phyloP scores from a whole-genome alignment of 2,329 filamentous ascomycete genomes.

The Setomelanomma holmii region DNA sequence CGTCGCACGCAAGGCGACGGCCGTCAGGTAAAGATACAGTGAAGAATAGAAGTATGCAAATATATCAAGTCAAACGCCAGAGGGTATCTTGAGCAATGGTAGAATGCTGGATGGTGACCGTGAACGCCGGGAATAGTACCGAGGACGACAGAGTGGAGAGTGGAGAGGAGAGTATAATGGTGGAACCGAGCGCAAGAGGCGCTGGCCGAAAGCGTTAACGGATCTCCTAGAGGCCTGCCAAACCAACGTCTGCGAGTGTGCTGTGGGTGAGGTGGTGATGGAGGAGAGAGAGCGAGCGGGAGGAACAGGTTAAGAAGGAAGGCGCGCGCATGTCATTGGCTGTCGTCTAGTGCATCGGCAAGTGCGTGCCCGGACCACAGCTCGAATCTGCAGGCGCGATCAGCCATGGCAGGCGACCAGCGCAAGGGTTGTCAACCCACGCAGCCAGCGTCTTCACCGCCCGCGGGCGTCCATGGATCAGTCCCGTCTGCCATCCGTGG shows the following conservation, averaged over 20 bases:
- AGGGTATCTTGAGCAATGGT: slow-evolving; percentile 46
- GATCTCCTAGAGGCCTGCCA: slow-evolving; percentile 45
- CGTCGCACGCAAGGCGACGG: slow-evolving; percentile 20
- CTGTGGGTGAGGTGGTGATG: slow-evolving; percentile 35
- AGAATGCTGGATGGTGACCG: slow-evolving; percentile 40
- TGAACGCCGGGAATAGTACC: slow-evolving; percentile 48
- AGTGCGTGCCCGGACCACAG: slow-evolving; percentile 18
- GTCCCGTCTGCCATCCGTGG: slow-evolving; percentile 11
- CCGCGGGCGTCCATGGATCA: slow-evolving; percentile 7
- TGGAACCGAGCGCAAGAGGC: slow-evolving; percentile 50
- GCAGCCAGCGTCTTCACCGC: slow-evolving; percentile 22
- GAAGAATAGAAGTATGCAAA: slow-evolving; percentile 21
- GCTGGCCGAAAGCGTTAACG: slow-evolving; percentile 51
- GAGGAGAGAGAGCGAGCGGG: slow-evolving; percentile 31
- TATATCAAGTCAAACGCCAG: slow-evolving; percentile 34
- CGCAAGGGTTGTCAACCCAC: no score
- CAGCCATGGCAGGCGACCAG: no score
- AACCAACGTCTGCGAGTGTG: slow-evolving; percentile 38
- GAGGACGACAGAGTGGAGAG: slow-evolving; percentile 37
- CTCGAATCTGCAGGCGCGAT: slow-evolving; percentile 21
- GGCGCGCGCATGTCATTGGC: slow-evolving; percentile 29
- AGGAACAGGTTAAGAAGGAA: slow-evolving; percentile 34
- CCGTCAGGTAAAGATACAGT: slow-evolving; percentile 27
- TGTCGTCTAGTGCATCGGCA: slow-evolving; percentile 26
- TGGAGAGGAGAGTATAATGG: slow-evolving; percentile 39